Conservation (phyloP, 768 basidiomycete species). For the Panaeolus cyanescens region DNA sequence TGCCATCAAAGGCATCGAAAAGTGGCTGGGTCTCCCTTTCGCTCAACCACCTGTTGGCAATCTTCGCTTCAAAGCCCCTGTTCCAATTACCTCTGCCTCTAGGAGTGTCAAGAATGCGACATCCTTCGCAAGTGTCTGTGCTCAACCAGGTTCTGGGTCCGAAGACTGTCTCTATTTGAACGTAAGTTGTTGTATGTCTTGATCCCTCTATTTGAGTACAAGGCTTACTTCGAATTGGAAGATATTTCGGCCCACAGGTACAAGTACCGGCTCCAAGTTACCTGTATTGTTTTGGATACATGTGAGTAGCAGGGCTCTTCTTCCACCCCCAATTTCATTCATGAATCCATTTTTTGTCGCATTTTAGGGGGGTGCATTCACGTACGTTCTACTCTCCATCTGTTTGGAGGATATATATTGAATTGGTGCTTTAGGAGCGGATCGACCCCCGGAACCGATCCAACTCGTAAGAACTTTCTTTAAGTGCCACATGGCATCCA, state of each 20-base stretch:
- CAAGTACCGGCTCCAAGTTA: slow-evolving; percentile 9
- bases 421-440: slow-evolving; percentile 35
- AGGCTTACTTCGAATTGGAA: background rate
- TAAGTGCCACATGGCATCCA: background rate
- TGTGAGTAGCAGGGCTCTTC: too few relatives aligned
- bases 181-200: slow-evolving; percentile 17
- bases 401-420: too few relatives aligned
- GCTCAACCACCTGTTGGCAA: slow-evolving; percentile 47
- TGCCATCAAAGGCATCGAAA: slow-evolving; percentile 38
- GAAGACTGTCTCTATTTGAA: slow-evolving; percentile 50
- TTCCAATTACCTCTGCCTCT: slow-evolving; percentile 27
- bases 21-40: slow-evolving; percentile 53
- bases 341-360: background rate
- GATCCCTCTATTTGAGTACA: background rate
- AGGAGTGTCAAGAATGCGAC: slow-evolving; percentile 33
- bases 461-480: slow-evolving; percentile 40
- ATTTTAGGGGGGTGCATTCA: background rate
- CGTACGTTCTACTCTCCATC: background rate
- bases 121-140: slow-evolving; percentile 44
- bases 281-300: slow-evolving; percentile 15
- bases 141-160: slow-evolving; percentile 37
- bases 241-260: slow-evolving; percentile 18
- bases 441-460: slow-evolving; percentile 43
- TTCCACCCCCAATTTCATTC: background rate
- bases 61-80: slow-evolving; percentile 47